Conservation (phyloP, 2,329 filamentous ascomycete genomes). For the Fusarium napiforme region DNA sequence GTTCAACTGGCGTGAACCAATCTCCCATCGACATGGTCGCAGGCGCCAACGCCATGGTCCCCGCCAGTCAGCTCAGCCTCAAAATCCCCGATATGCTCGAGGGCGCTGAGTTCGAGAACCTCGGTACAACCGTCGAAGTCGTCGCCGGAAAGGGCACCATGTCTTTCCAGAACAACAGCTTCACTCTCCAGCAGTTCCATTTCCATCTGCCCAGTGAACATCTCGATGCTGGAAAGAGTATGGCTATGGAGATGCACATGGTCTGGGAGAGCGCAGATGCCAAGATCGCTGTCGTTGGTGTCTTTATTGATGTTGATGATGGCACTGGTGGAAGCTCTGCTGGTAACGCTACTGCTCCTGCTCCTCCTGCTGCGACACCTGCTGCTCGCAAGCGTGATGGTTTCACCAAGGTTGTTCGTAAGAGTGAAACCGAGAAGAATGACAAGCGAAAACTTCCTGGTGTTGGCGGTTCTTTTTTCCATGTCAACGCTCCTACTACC, state of each 20-base stretch:
- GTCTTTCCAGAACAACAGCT: conserved; percentile 53
- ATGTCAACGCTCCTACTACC: conserved; percentile 3
- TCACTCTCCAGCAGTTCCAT: conserved; percentile 65
- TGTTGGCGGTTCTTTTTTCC: conserved; percentile 18
- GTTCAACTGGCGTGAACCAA: conserved; percentile 61
- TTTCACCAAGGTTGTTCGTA: conserved; percentile 10
- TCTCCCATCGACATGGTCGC: conserved; percentile 65
- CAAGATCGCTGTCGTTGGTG: conserved; percentile 46
- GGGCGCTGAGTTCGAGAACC: conserved; percentile 60
- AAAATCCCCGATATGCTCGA: conserved; percentile 50
- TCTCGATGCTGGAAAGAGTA: conserved; percentile 54
- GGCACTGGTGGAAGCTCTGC: neutral
- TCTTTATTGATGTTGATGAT: conserved; percentile 43
- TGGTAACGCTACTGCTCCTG: conserved; percentile 6
- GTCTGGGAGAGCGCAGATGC: conserved; percentile 42
- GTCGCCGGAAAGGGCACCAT: conserved; percentile 54
- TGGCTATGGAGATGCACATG: conserved; percentile 49
- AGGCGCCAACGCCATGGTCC: conserved; percentile 41
- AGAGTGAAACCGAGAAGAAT: neutral
- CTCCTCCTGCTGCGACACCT: neutral
- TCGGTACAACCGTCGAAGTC: conserved; percentile 63
- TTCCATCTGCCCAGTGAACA: conserved; percentile 72
- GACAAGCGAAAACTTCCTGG: conserved; percentile 21
- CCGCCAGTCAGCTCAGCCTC: conserved; percentile 48
- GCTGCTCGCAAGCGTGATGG: conserved; percentile 5